Conservation (phyloP, 2,329 filamentous ascomycete species). For the Alternaria rosae region DNA sequence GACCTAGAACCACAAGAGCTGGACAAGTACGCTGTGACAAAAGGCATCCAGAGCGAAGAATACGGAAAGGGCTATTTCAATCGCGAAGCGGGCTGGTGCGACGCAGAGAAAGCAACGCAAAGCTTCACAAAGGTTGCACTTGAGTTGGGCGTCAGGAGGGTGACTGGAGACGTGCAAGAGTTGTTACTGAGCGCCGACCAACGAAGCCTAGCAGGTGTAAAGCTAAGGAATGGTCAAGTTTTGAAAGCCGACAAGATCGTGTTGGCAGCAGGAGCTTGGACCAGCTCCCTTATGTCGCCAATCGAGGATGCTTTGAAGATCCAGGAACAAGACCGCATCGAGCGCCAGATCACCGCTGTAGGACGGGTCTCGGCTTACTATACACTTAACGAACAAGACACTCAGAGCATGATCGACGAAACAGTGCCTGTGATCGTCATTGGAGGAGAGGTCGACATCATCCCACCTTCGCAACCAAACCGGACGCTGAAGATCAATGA, state of each 20-base stretch:
- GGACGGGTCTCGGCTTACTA: conserved; percentile 68
- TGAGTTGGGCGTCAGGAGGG: conserved; percentile 55
- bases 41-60: conserved; percentile 30
- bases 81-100: conserved; percentile 61
- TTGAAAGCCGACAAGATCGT: conserved; percentile 63
- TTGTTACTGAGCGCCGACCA: conserved; percentile 53
- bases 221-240: conserved; percentile 55
- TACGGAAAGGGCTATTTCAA: conserved; percentile 58
- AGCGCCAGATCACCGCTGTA: conserved; percentile 64
- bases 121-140: conserved; percentile 56
- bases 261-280: conserved; percentile 65
- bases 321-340: conserved; percentile 56
- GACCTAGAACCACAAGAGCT: conserved; percentile 45
- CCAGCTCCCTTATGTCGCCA: conserved; percentile 61
- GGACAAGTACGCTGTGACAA: conserved; percentile 53
- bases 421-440: conserved; percentile 63
- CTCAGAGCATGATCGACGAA: conserved; percentile 53
- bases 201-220: conserved; percentile 54
- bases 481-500: conserved; percentile 67
- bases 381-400: conserved; percentile 59
- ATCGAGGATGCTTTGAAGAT: conserved; percentile 54
- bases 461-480: conserved; percentile 58
- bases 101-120: conserved; percentile 57
- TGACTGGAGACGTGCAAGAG: conserved; percentile 54
- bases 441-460: conserved; percentile 56